A percentile compares a stretch with the other conserved stretches of the same genome.
Evolutionary conservation across 2,329 filamentous ascomycete genomes (phyloP).

Genomic region (Penicillium sp.): DNA sequence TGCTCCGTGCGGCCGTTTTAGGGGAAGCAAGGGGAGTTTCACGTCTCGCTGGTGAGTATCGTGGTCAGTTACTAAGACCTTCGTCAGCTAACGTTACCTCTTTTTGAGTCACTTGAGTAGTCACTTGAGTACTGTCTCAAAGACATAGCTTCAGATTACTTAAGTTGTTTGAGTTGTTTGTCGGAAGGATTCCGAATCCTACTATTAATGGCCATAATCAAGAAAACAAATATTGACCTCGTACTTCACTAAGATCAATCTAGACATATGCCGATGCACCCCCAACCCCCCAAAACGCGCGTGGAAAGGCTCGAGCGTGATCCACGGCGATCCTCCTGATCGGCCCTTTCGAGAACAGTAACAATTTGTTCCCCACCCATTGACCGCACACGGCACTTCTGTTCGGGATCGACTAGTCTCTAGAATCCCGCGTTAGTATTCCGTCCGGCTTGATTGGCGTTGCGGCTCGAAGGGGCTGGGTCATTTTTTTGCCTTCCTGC

Average conservation of each 20-base stretch:
- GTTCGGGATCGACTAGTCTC: constrained; percentile 18
- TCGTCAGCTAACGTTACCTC: neutral
- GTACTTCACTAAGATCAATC: neutral
- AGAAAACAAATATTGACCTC: neutral
- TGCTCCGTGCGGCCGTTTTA: constrained; percentile 17
- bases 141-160: too few relatives aligned
- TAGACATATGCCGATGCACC: neutral
- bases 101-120: neutral
- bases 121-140: too few relatives aligned
- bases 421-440: constrained; percentile 10
- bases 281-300: neutral
- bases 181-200: neutral
- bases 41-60: neutral
- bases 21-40: neutral
- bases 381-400: constrained; percentile 11
- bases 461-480: constrained; percentile 2
- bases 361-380: neutral
- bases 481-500: neutral
- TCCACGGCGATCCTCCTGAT: constrained; percentile 18
- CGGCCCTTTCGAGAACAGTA: constrained; percentile 4
- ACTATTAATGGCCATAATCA: neutral
- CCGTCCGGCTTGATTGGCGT: constrained; percentile 11
- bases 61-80: neutral
- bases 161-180: neutral
- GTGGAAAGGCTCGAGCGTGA: constrained; percentile 11